Evolutionary conservation across 2,329 filamentous ascomycete species (phyloP).

Genomic region (Bipolaris sorokiniana): DNA sequence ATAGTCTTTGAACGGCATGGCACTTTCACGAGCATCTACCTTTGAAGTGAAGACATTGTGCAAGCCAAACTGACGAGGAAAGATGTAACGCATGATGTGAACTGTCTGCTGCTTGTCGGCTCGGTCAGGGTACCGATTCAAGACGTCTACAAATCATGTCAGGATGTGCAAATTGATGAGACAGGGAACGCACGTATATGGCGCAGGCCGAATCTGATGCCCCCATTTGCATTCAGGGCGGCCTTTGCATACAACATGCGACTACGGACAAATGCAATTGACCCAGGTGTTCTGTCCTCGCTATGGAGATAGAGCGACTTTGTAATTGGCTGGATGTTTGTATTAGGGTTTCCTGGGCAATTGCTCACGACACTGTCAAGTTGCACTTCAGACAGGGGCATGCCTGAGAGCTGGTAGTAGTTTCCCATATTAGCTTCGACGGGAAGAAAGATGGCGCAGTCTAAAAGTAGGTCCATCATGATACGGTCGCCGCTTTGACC

Average conservation of each 20-base stretch:
- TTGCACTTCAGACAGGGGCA: conserved; percentile 59
- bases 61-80: conserved; percentile 85
- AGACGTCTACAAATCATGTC: conserved; percentile 65
- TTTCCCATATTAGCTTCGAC: conserved; percentile 67
- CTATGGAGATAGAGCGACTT: conserved; percentile 6
- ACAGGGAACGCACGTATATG: conserved; percentile 71
- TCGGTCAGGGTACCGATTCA: conserved; percentile 70
- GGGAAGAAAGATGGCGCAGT: conserved; percentile 76
- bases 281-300: conserved; percentile 52
- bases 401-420: conserved; percentile 80
- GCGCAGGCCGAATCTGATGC: conserved; percentile 74
- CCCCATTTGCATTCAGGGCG: conserved; percentile 69
- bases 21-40: conserved; percentile 68
- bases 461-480: conserved; percentile 77
- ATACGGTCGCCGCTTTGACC: conserved; percentile 77
- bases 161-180: conserved; percentile 16
- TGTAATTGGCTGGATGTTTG: background rate
- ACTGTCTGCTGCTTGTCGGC: conserved; percentile 62
- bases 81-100: conserved; percentile 89
- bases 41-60: conserved; percentile 88
- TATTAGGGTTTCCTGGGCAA: background rate
- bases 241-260: conserved; percentile 86
- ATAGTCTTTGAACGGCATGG: conserved; percentile 82
- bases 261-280: conserved; percentile 78
- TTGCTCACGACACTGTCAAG: conserved; percentile 14